A percentile compares a stretch with the other conserved stretches of the same genome.
Conservation (phyloP, 495 filamentous ascomycete species). For the Aspergillus funiculosus region DNA sequence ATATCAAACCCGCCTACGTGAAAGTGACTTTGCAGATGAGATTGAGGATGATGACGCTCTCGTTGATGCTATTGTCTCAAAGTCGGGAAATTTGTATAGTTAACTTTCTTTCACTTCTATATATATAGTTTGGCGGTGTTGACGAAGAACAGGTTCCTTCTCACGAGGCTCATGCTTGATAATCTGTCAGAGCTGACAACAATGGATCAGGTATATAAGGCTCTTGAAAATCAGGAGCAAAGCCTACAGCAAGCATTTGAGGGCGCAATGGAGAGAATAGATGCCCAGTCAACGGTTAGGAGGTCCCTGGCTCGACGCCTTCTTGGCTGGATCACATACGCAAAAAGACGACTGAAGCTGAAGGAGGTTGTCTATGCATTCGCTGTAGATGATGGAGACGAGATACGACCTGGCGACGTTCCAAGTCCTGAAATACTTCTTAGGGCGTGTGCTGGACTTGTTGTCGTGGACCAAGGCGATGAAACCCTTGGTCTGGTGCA, state of each 20-base stretch:
- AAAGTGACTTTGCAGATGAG: slow-evolving; percentile 6
- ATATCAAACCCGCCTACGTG: slow-evolving; percentile 6
- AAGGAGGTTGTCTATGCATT: slow-evolving; percentile 9
- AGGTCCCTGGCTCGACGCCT: slow-evolving; percentile 9
- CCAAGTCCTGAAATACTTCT: slow-evolving; percentile 10
- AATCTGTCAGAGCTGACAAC: slow-evolving; percentile 6
- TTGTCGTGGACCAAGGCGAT: slow-evolving; percentile 15
- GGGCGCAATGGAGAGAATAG: slow-evolving; percentile 9
- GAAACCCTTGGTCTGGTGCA: slow-evolving; percentile 13
- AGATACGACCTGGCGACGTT: slow-evolving; percentile 1
- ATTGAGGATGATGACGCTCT: not conserved
- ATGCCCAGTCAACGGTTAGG: not conserved
- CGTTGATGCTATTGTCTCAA: slow-evolving; percentile 3
- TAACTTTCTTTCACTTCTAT: not conserved
- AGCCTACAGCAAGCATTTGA: slow-evolving; percentile 6
- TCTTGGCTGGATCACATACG: slow-evolving; percentile 10
- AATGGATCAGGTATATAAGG: slow-evolving; percentile 5
- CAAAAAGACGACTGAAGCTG: slow-evolving; percentile 3
- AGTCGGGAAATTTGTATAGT: slow-evolving; percentile 7
- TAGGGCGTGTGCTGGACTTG: slow-evolving; percentile 15
- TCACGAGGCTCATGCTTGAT: slow-evolving; percentile 6
- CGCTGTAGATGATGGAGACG: slow-evolving; percentile 10
- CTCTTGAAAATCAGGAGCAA: not conserved
- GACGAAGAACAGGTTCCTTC: slow-evolving; percentile 1
- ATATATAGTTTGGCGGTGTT: not conserved